Base-by-base conservation (phyloP, 1,284 basidiomycete species). In the Naganishia sp. region DNA sequence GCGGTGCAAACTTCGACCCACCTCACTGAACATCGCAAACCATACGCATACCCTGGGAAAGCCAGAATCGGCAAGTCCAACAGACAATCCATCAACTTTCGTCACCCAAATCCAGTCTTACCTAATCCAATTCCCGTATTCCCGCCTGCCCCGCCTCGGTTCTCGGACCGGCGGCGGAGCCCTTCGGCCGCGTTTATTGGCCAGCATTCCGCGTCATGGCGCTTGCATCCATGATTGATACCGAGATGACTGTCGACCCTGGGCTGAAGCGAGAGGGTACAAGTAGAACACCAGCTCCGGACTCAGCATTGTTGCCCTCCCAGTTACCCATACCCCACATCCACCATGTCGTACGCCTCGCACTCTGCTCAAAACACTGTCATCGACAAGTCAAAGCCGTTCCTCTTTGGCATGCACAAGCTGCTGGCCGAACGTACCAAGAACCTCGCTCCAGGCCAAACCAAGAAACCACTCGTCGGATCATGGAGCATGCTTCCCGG, bases 401-500 rank as follows among this genome's bases (percentile, higher is more conserved):
- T 50, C 42, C 56, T 69, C 17, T 68, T 71, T 46, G 69, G 69
- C 25, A 60, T 71, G 35, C 67, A 69, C 65, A 71, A 71, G 60
- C 60, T 69, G 41, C 57, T 71, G 41, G 68, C 67, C 15, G 58
- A 61, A 51, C 65, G 68, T 21, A 70, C 69, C 25, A 68, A 60
- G 42, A 63, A 68, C 51, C 64, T 70, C 18, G 35, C 65, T 5
- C 45, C 35, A 6, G 68, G 66, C 18, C 41, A 45, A 31, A 67
- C 51, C 32, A 68, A 68, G 62, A 71, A 69, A 54, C 69, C 69
- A 15, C 68, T 71, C 6, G 58, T 69, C 54, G 72, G 72, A 7
- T 68, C 66, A n/a, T 73, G 72, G 72, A 63, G 68, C 41, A 70
- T 71, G 67, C 69, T 73, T 17, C 72, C 72, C 21, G 72, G 72